Percentiles rank a stretch among this genome's conserved stretches.
These are phyloP conservation scores for Tetrapisispora iriomotensis DNA, from an alignment of 805 yeast genomes.

Conservation along the genomic window DNA sequence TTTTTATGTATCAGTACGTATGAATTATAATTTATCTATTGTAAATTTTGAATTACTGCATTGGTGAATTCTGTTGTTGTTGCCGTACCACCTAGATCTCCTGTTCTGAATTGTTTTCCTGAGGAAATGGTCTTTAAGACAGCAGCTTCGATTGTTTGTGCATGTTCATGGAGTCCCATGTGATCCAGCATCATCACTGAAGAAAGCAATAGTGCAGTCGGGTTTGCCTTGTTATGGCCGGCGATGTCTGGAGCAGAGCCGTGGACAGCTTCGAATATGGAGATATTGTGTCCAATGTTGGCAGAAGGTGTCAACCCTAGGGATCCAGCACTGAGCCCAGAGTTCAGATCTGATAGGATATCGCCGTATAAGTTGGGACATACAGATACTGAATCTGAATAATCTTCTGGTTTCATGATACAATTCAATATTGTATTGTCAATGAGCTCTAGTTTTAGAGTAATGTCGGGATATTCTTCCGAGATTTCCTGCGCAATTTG, in stretches of 20 bases:
- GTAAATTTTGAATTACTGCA: constrained; percentile 61
- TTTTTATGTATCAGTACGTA: too few relatives aligned
- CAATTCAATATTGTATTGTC: constrained; percentile 2
- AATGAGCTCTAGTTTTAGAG: constrained; percentile 73
- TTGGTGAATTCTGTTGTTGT: constrained; percentile 83
- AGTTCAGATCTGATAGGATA: constrained; percentile 93
- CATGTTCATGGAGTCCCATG: constrained; percentile 79
- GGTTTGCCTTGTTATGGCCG: constrained; percentile 97
- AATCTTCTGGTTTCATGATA: neutral
- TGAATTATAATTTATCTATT: constrained; percentile 1
- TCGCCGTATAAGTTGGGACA: constrained; percentile 47
- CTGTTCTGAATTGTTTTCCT: constrained; percentile 91
- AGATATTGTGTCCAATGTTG: constrained; percentile 96
- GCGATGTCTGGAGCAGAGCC: constrained; percentile 99
- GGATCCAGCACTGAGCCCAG: constrained; percentile 93
- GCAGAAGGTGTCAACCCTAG: constrained; percentile 98
- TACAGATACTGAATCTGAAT: neutral
- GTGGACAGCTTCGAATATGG: constrained; percentile 98
- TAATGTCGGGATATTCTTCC: constrained; percentile 84
- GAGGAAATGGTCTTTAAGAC: constrained; percentile 83
- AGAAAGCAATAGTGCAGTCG: constrained; percentile 91
- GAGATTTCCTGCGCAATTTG: constrained; percentile 82
- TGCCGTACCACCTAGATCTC: constrained; percentile 83
- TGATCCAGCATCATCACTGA: constrained; percentile 99
- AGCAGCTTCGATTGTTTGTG: constrained; percentile 79